These are phyloP conservation scores for Cutaneotrichosporon spelunceum DNA, from an alignment of 1,284 basidiomycete species.

Conservation along the genomic window DNA sequence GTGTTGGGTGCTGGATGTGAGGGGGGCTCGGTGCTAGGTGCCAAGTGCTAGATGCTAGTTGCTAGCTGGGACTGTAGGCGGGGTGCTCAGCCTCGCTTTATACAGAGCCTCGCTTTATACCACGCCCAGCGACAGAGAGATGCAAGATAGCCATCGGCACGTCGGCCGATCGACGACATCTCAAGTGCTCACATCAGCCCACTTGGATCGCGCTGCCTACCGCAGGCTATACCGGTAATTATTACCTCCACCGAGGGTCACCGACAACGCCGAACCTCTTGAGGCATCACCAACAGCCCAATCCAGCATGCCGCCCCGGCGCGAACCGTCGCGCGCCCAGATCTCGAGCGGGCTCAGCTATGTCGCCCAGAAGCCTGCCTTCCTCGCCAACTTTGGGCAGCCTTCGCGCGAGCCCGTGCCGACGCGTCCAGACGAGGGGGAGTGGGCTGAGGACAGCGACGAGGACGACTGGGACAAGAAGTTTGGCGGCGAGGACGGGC, in stretches of 20 bases:
- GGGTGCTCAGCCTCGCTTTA: too few species aligned
- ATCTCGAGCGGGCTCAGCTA: conserved; percentile 38
- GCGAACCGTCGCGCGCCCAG: conserved; percentile 23
- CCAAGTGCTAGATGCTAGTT: too few species aligned
- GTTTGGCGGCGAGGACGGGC: conserved; percentile 74
- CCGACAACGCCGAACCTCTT: background rate
- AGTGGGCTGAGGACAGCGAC: conserved; percentile 37
- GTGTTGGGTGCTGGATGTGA: too few species aligned
- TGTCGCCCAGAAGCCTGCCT: conserved; percentile 40
- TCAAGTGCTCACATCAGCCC: too few species aligned
- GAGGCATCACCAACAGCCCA: background rate
- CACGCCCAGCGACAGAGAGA: too few species aligned
- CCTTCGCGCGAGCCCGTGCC: conserved; percentile 26
- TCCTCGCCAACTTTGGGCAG: conserved; percentile 43
- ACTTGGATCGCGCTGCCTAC: too few species aligned
- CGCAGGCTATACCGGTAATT: background rate
- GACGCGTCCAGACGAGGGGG: conserved; percentile 37
- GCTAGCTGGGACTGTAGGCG: too few species aligned
- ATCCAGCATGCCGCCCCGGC: conserved; percentile 8
- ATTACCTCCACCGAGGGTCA: background rate
- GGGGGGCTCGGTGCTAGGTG: too few species aligned
- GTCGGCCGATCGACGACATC: too few species aligned
- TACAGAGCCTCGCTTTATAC: too few species aligned
- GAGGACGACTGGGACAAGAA: conserved; percentile 68
- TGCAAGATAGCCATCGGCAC: too few species aligned